Percentiles rank a stretch among this genome's conserved stretches.
These are phyloP conservation scores for Lodderomyces beijingensis DNA, from an alignment of 1,139 yeast species.

Conservation along the genomic window DNA sequence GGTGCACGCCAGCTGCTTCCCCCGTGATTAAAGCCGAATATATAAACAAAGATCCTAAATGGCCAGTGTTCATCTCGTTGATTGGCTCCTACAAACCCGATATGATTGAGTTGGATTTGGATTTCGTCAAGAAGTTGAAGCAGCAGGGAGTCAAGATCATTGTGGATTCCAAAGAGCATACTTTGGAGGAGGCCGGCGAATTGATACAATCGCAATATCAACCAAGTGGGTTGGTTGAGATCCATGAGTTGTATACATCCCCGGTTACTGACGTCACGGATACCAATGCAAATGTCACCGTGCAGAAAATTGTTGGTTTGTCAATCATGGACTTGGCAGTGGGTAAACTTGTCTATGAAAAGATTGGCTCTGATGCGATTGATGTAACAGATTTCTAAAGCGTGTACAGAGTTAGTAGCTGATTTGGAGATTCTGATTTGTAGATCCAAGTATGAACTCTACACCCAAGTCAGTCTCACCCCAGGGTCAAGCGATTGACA, in stretches of 20 bases:
- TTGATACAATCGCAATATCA: conserved; percentile 42
- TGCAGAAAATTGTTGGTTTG: conserved; percentile 55
- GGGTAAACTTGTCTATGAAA: conserved; percentile 25
- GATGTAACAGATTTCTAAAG: conserved; percentile 13
- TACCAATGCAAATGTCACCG: conserved; percentile 24
- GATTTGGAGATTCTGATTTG: no score
- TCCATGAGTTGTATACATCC: conserved; percentile 31
- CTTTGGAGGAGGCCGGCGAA: conserved; percentile 63
- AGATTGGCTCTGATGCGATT: conserved; percentile 10
- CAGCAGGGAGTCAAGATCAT: conserved; percentile 31
- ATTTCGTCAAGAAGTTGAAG: conserved; percentile 25
- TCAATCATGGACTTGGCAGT: conserved; percentile 58
- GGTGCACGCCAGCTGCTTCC: conserved; percentile 55
- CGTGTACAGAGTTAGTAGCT: conserved; percentile 1
- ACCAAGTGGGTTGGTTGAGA: conserved; percentile 37
- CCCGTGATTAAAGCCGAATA: conserved; percentile 39
- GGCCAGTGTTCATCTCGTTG: conserved; percentile 46
- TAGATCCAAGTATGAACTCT: not conserved
- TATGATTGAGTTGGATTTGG: conserved; percentile 60
- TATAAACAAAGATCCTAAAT: conserved; percentile 25
- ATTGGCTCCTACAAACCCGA: conserved; percentile 70
- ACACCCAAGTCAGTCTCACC: not conserved
- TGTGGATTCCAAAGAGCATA: conserved; percentile 58
- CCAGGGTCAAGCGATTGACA: no score
- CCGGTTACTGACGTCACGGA: conserved; percentile 9